Conservation (phyloP, 2,329 filamentous ascomycete species). For the Neofusicoccum ribis region DNA sequence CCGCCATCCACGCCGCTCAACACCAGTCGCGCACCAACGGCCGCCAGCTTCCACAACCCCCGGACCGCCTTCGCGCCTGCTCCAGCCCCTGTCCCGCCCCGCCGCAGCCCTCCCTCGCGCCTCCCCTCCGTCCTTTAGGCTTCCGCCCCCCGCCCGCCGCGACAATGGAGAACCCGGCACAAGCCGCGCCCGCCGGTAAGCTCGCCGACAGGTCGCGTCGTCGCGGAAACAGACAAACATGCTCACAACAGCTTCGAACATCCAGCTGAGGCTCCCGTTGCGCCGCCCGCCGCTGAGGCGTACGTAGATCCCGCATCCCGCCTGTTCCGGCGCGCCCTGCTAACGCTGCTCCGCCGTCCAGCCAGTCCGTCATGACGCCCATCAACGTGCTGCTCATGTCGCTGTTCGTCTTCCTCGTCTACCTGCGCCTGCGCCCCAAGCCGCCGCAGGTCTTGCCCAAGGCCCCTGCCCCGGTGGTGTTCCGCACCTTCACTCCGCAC, state of each 20-base stretch:
- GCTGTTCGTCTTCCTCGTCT: constrained; percentile 58
- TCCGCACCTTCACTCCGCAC: constrained; percentile 78
- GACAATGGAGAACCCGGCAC: constrained; percentile 3
- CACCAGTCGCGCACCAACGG: neutral
- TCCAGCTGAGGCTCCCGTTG: constrained; percentile 48
- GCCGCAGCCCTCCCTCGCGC: neutral
- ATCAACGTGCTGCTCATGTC: constrained; percentile 63
- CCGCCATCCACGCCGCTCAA: neutral
- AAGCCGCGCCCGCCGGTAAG: constrained; percentile 19
- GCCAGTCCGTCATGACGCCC: constrained; percentile 57
- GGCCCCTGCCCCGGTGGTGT: constrained; percentile 71
- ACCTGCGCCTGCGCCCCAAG: constrained; percentile 60
- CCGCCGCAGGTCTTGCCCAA: constrained; percentile 53
- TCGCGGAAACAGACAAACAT: neutral
- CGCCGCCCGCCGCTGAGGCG: constrained; percentile 49
- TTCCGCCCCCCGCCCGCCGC: neutral
- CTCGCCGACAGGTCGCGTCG: neutral
- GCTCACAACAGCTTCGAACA: neutral
- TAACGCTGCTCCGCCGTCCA: constrained; percentile 29
- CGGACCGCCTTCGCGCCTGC: neutral
- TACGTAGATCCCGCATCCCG: constrained; percentile 32
- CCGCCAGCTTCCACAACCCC: neutral
- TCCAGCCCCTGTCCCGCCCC: neutral
- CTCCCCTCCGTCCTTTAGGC: neutral
- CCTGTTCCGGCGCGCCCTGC: neutral